Base-by-base conservation (phyloP, 1,284 basidiomycete genomes). In the Laetiporus sulphureus region DNA sequence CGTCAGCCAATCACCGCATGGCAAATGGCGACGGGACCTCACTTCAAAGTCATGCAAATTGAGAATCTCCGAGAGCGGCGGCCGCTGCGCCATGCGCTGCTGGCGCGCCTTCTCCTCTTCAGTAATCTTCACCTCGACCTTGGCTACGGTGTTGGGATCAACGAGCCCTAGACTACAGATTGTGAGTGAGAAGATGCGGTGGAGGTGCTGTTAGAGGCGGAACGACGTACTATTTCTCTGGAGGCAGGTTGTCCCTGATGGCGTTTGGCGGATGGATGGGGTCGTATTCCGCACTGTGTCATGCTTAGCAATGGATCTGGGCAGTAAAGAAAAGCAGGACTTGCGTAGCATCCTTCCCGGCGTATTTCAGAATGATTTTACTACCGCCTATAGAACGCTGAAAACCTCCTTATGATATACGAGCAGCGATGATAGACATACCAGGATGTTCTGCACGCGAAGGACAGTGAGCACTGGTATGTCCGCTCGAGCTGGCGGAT, bases 21-120 rank as follows among this genome's bases (percentile, higher is more conserved):
- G 8, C 25, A 19, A 22, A 21, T 18, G 21, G 13, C 20, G 12
- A 31, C n/a, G 42, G 3, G 21, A 4, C 48, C 62, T n/a, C 41
- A 82, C 82, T 69, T 95, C 92, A 51, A 97, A 94, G 62, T 97
- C 92, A 61, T 93, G 90, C 52, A 96, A 65, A 53, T 86, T 92
- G 25, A 95, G 70, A 40, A 92, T 84, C 61, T 89, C 80, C 38
- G 75, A 73, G 18, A 96, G 68, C 2, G 76, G 67, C 0, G 91
- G 91, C 41, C 79, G 70, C 37, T 71, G 67, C 11, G 66, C 62
- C 16, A 79, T 50, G 2, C 75, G 74, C 31, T 69, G 66, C 48
- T 70, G 68, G 11, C 82, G 73, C 1, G 65, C 72, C 53, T 75
- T 77, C 59, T 86, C 81, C 41, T 72, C 73, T 19, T 79, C 71